Conservation (phyloP, 2,329 filamentous ascomycete species). For the Fusarium bulbicola region DNA sequence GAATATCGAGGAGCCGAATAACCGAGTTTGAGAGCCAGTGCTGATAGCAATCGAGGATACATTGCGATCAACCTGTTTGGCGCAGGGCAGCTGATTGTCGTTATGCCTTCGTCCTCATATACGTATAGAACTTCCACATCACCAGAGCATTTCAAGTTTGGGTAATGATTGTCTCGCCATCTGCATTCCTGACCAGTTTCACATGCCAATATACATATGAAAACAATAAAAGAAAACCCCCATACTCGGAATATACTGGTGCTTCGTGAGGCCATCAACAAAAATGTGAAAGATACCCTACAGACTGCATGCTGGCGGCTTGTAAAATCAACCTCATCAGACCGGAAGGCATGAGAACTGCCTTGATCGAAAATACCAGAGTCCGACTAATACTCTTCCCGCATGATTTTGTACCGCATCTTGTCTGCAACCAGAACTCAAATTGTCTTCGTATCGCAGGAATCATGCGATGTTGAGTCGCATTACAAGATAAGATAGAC, state of each 20-base stretch:
- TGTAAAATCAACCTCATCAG: neutral
- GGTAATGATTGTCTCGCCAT: neutral
- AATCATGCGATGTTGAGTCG: slow-evolving; percentile 32
- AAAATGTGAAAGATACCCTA: neutral
- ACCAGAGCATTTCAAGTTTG: neutral
- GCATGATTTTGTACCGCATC: neutral
- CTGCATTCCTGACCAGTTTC: neutral
- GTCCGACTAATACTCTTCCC: neutral
- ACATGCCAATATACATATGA: neutral
- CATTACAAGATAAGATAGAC: slow-evolving; percentile 24
- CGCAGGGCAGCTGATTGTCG: neutral
- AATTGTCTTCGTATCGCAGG: neutral
- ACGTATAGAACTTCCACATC: neutral
- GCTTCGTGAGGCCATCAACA: neutral
- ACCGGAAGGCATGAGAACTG: neutral
- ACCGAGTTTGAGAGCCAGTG: neutral
- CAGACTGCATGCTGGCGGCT: neutral
- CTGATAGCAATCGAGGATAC: neutral
- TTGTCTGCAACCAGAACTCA: neutral
- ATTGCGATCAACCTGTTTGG: neutral
- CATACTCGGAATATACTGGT: neutral
- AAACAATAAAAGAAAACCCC: too few relatives aligned
- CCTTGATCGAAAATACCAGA: neutral
- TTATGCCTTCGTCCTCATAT: neutral
- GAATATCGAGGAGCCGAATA: neutral